phyloP scores from a whole-genome alignment of 495 filamentous ascomycete genomes.

The Trichoderma erinaceum region DNA sequence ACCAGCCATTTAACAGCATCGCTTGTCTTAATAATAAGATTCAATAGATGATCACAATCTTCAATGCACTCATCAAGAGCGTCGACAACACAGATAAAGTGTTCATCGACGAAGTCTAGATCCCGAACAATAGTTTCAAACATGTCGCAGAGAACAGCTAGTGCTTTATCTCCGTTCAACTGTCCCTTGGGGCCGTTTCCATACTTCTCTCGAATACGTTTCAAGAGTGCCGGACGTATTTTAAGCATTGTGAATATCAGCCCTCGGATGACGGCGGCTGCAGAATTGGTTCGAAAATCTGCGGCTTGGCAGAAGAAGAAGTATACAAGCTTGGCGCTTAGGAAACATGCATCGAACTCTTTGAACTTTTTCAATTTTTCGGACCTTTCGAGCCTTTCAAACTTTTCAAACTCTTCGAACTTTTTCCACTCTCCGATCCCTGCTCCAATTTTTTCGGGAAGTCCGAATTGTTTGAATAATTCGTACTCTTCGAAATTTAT shows the following conservation, averaged over 20 bases:
- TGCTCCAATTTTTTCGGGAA: too few relatives aligned
- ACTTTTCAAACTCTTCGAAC: too few relatives aligned
- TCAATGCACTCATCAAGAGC: background rate
- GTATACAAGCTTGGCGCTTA: too few relatives aligned
- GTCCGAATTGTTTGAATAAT: too few relatives aligned
- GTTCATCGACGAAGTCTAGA: background rate
- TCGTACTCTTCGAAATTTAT: too few relatives aligned
- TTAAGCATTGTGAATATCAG: background rate
- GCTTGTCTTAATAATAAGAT: background rate
- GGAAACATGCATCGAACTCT: too few relatives aligned
- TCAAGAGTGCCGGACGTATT: background rate
- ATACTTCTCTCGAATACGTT: background rate
- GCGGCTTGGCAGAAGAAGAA: background rate
- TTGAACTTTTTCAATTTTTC: too few relatives aligned
- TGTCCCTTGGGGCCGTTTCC: background rate
- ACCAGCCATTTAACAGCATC: background rate
- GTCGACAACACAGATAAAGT: background rate
- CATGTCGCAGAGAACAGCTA: background rate
- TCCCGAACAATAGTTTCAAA: background rate
- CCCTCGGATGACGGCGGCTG: background rate
- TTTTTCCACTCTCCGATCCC: too few relatives aligned
- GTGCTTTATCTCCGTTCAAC: background rate
- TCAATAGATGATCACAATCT: background rate
- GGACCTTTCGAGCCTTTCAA: too few relatives aligned
- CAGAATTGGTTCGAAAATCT: background rate